phyloP scores from a whole-genome alignment of 345 rosid species.

The Sonneratia alba region DNA sequence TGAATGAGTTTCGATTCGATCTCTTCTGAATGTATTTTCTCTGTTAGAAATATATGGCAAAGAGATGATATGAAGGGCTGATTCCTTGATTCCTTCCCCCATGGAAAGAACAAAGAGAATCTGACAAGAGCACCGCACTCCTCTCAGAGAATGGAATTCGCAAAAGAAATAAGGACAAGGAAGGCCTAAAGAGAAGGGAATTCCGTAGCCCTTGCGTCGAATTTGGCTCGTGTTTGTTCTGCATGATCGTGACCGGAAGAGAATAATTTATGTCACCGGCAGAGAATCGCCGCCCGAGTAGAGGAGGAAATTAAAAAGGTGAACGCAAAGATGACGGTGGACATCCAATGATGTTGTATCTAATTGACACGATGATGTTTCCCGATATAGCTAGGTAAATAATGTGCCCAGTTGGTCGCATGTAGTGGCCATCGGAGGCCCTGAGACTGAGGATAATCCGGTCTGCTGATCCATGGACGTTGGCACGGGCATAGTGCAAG shows the following conservation, averaged over 20 bases:
- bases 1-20: neutral
- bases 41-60: slow-evolving; percentile 4
- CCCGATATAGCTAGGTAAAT: too few relatives aligned
- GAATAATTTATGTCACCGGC: neutral
- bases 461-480: too few relatives aligned
- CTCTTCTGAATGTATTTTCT: slow-evolving; percentile 1
- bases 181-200: neutral
- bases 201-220: neutral
- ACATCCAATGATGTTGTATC: neutral
- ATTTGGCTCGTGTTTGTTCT: neutral
- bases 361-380: neutral
- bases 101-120: slow-evolving; percentile 10
- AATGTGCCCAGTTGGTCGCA: too few relatives aligned
- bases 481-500: too few relatives aligned
- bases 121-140: slow-evolving; percentile 5
- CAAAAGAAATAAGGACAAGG: neutral
- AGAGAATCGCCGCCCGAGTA: neutral
- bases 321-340: neutral
- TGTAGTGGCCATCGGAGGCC: too few relatives aligned
- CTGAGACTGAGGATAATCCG: too few relatives aligned
- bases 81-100: slow-evolving; percentile 13
- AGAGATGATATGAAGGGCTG: slow-evolving; percentile 1
- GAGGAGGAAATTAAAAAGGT: neutral
- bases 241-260: neutral
- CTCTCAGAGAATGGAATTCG: neutral